Conservation (phyloP, 139 green algal genomes). For the Picochlorum sp. region DNA sequence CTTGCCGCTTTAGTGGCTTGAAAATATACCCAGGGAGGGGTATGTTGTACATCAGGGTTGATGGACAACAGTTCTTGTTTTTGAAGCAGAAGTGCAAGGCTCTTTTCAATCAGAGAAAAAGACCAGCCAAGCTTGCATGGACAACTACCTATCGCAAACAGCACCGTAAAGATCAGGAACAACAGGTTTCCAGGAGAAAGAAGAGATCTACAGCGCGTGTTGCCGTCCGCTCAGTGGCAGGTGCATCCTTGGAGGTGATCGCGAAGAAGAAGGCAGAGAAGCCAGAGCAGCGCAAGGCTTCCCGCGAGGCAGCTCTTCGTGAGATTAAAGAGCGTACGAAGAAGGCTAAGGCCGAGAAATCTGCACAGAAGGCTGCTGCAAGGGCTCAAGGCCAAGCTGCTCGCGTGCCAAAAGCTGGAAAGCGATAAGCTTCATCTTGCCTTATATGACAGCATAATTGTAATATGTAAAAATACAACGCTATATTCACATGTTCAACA, state of each 20-base stretch:
- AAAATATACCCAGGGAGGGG: conserved; percentile 94
- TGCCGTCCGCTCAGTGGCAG: conserved; percentile 69
- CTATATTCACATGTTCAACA: conserved; percentile 38
- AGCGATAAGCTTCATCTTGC: too few species aligned
- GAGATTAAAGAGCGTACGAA: conserved; percentile 91
- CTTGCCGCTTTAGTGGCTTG: conserved; percentile 96
- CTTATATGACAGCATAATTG: too few species aligned
- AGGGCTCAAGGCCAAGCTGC: background rate
- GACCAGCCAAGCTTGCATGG: conserved; percentile 96
- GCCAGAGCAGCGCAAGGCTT: conserved; percentile 79
- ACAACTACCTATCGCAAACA: conserved; percentile 88
- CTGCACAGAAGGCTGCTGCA: conserved; percentile 8
- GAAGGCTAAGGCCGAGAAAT: conserved; percentile 8
- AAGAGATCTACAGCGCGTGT: conserved; percentile 52
- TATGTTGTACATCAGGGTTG: conserved; percentile 80
- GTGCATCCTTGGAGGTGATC: conserved; percentile 86
- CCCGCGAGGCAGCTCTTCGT: conserved; percentile 82
- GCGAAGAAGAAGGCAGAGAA: conserved; percentile 85
- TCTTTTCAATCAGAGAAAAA: conserved; percentile 83
- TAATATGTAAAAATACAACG: too few species aligned
- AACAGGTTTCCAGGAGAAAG: conserved; percentile 81
- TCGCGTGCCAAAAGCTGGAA: too few species aligned
- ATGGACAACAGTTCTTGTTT: conserved; percentile 93
- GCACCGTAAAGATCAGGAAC: conserved; percentile 88
- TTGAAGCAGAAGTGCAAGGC: conserved; percentile 88